Evolutionary conservation across 768 basidiomycete species (phyloP).

Genomic region (Rhodotorula graminis): DNA sequence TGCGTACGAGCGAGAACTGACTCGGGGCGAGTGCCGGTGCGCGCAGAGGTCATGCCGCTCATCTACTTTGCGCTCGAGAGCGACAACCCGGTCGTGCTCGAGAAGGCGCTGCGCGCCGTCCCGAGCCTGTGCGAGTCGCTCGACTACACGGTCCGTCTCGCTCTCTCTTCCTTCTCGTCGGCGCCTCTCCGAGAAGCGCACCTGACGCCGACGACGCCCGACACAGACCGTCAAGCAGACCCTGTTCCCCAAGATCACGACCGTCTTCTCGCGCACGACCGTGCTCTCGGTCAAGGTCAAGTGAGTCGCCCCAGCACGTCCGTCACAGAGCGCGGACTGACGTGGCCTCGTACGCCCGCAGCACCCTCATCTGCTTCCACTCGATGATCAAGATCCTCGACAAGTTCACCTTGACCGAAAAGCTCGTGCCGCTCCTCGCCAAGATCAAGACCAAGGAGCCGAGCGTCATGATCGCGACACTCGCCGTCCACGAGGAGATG

Average conservation of each 20-base stretch:
- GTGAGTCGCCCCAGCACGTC: neutral
- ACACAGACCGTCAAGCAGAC: constrained; percentile 62
- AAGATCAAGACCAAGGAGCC: constrained; percentile 97
- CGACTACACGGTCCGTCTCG: constrained; percentile 63
- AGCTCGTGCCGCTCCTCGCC: constrained; percentile 85
- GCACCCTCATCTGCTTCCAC: constrained; percentile 72
- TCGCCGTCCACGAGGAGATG: constrained; percentile 43
- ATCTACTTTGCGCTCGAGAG: constrained; percentile 94
- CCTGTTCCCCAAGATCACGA: constrained; percentile 54
- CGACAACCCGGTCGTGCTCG: constrained; percentile 89
- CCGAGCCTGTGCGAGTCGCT: constrained; percentile 83
- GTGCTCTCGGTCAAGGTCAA: constrained; percentile 81
- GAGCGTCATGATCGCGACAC: constrained; percentile 68
- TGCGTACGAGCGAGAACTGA: neutral
- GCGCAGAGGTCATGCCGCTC: constrained; percentile 82
- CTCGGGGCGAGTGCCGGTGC: no score
- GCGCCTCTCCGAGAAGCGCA: no score
- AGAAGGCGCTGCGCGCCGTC: constrained; percentile 74
- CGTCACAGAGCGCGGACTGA: no score
- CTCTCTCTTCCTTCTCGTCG: no score
- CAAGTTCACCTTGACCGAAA: constrained; percentile 82
- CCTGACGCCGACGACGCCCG: neutral
- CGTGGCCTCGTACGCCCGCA: constrained; percentile 36
- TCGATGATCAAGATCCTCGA: constrained; percentile 85
- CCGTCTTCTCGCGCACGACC: constrained; percentile 84